Percentiles rank a stretch among this genome's conserved stretches.
phyloP scores from a whole-genome alignment of 208 protist species.

The Leishmania turanica region DNA sequence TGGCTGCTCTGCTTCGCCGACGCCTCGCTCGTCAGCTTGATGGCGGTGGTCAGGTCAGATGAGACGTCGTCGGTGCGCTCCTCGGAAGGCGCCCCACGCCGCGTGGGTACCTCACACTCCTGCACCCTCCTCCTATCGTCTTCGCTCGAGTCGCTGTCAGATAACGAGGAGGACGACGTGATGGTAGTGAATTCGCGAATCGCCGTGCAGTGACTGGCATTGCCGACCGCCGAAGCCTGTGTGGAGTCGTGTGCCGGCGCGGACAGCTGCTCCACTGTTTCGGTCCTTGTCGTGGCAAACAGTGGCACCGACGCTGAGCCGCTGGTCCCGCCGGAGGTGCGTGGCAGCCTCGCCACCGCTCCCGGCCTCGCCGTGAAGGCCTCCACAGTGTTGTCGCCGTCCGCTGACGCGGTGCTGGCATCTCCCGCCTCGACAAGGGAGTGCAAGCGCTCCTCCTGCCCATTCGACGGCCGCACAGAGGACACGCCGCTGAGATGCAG shows the following conservation, averaged over 20 bases:
- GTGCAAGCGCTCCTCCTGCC: conserved; percentile 25
- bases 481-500: conserved; percentile 42
- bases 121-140: neutral
- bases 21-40: conserved; percentile 23
- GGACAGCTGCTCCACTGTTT: conserved; percentile 24
- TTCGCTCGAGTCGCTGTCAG: conserved; percentile 16
- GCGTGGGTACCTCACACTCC: too few species aligned
- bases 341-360: neutral
- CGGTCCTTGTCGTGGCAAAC: neutral
- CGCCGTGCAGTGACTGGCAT: conserved; percentile 16
- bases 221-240: conserved; percentile 12
- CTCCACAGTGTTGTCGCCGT: conserved; percentile 8
- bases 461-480: conserved; percentile 28
- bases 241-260: conserved; percentile 8
- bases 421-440: conserved; percentile 24
- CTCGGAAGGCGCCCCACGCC: conserved; percentile 1
- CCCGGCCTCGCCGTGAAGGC: neutral
- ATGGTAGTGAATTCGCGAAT: conserved; percentile 31
- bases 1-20: neutral
- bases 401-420: conserved; percentile 32
- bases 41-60: conserved; percentile 21
- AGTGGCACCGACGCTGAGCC: neutral
- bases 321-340: neutral
- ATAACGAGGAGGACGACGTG: conserved; percentile 14
- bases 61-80: conserved; percentile 36